These are phyloP conservation scores for Geranomyces michiganensis DNA, from an alignment of 192 early-diverging fungal species.

Conservation along the genomic window DNA sequence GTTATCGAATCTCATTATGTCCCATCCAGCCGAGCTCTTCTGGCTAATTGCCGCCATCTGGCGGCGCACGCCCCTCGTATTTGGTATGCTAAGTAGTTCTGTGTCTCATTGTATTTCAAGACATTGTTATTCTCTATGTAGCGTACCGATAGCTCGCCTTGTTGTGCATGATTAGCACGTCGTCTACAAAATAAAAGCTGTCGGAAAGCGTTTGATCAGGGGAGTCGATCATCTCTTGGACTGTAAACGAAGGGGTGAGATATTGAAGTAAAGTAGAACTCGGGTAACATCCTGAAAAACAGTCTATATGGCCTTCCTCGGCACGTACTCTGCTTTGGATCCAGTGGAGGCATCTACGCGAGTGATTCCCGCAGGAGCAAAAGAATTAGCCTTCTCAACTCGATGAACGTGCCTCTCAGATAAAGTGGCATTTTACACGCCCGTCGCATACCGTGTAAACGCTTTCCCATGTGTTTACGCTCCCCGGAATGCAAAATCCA, in stretches of 20 bases:
- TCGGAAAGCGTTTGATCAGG: constrained; percentile 50
- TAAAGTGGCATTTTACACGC: no score
- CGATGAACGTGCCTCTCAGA: no score
- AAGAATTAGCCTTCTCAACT: no score
- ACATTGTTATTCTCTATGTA: background rate
- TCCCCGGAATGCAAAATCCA: constrained; percentile 65
- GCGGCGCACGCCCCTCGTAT: no score
- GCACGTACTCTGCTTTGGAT: constrained; percentile 11
- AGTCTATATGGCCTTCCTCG: background rate
- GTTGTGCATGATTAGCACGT: constrained; percentile 57
- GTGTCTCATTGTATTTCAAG: background rate
- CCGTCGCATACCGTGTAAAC: constrained; percentile 48
- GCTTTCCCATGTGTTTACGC: constrained; percentile 57
- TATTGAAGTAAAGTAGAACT: no score
- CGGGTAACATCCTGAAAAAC: no score
- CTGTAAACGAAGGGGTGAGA: constrained; percentile 26
- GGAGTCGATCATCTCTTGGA: constrained; percentile 48
- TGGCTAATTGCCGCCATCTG: no score
- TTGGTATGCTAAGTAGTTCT: background rate
- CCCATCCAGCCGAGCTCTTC: no score
- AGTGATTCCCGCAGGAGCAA: background rate
- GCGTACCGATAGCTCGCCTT: constrained; percentile 56
- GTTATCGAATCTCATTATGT: no score
- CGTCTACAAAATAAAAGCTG: constrained; percentile 64
- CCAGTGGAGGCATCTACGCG: constrained; percentile 8